phyloP scores from a whole-genome alignment of 768 basidiomycete species.

The Macrocybe gigantea region DNA sequence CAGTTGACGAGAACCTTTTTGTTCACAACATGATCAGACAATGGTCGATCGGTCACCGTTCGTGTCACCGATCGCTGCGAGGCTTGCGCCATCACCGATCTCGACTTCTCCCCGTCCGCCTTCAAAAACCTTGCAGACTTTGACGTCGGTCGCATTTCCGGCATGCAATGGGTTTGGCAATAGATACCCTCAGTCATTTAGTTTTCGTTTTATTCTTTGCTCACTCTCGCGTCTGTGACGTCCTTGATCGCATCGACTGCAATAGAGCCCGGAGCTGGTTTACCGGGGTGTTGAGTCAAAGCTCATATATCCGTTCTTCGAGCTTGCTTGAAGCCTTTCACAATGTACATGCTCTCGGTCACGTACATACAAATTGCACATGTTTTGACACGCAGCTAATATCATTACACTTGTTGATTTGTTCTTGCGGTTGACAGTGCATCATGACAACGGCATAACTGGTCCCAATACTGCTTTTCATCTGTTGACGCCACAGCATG shows the following conservation, averaged over 20 bases:
- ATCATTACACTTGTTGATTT: too few species aligned
- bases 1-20: constrained; percentile 3
- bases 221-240: constrained; percentile 22
- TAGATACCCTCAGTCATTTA: constrained; percentile 13
- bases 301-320: too few species aligned
- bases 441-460: too few species aligned
- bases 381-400: neutral
- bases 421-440: too few species aligned
- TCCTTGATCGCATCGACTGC: constrained; percentile 3
- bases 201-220: constrained; percentile 11
- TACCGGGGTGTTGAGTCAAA: too few species aligned
- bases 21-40: constrained; percentile 29
- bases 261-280: too few species aligned
- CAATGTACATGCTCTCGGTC: neutral
- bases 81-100: constrained; percentile 42
- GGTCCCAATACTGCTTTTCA: constrained; percentile 22
- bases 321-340: too few species aligned
- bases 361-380: constrained; percentile 13
- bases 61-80: constrained; percentile 57
- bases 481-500: constrained; percentile 29
- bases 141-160: constrained; percentile 43
- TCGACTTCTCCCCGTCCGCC: constrained; percentile 61
- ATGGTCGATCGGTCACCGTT: constrained; percentile 43
- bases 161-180: constrained; percentile 46
- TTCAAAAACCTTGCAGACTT: constrained; percentile 42